Percentiles rank a stretch among this genome's conserved stretches.
These are phyloP conservation scores for Hibiscus trionum DNA, from an alignment of 345 rosid species.

Conservation along the genomic window DNA sequence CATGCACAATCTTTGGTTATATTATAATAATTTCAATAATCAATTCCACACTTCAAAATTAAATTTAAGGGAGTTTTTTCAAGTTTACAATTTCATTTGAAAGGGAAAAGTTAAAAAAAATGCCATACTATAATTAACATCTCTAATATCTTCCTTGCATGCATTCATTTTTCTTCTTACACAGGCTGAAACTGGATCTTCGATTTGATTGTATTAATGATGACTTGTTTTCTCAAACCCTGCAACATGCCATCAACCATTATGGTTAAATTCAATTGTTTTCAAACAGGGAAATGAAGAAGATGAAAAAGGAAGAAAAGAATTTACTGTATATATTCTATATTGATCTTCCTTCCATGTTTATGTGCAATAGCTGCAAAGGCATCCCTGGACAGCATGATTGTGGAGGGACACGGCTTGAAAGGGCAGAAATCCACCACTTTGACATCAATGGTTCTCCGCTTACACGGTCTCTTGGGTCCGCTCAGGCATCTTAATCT, in stretches of 20 bases:
- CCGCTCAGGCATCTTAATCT: slow-evolving; percentile 31
- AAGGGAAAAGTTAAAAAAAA: too few relatives aligned
- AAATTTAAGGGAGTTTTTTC: neutral
- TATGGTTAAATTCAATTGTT: neutral
- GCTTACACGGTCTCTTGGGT: slow-evolving; percentile 17
- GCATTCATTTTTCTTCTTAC: neutral
- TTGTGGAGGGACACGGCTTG: slow-evolving; percentile 27
- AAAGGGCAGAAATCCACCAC: slow-evolving; percentile 31
- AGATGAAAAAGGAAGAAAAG: neutral
- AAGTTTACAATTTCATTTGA: neutral
- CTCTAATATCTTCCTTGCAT: neutral
- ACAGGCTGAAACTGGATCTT: neutral
- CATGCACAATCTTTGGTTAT: neutral
- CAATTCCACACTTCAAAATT: too few relatives aligned
- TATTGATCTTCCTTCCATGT: slow-evolving; percentile 20
- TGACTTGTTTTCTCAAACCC: neutral
- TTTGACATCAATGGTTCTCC: slow-evolving; percentile 21
- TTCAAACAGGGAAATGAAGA: neutral
- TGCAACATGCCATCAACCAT: neutral
- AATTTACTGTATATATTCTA: slow-evolving; percentile 30
- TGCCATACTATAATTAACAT: too few relatives aligned
- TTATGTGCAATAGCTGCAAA: slow-evolving; percentile 17
- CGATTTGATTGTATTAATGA: neutral
- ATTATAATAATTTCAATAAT: too few relatives aligned
- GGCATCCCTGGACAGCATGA: slow-evolving; percentile 23